phyloP scores from a whole-genome alignment of 23 red algal species.

The Chondrus crispus region DNA sequence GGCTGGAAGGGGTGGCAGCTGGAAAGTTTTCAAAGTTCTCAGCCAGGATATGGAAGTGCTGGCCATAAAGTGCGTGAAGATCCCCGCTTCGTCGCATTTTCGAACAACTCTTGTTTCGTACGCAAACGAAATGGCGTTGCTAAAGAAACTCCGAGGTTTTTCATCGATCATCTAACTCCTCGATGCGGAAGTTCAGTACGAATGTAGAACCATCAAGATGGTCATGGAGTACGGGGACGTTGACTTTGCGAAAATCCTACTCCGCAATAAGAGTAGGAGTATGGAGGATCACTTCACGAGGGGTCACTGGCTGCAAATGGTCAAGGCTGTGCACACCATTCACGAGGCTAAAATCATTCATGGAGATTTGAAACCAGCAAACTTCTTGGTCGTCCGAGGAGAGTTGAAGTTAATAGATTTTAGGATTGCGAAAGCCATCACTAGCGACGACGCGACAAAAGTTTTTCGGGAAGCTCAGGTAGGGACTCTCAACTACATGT shows the following conservation, averaged over 20 bases:
- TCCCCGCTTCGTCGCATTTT: constrained; percentile 41
- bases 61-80: constrained; percentile 86
- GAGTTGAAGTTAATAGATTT: constrained; percentile 98
- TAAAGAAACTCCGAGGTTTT: constrained; percentile 63
- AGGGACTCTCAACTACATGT: constrained; percentile 99
- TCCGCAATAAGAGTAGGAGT: constrained; percentile 20
- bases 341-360: constrained; percentile 94
- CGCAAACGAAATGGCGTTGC: constrained; percentile 86
- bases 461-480: constrained; percentile 85
- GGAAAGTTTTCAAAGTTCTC: constrained; percentile 98
- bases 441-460: constrained; percentile 94
- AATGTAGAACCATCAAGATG: constrained; percentile 67
- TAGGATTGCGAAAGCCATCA: constrained; percentile 94
- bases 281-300: constrained; percentile 76
- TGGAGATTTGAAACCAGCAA: constrained; percentile 98
- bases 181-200: constrained; percentile 80
- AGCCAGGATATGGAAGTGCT: constrained; percentile 51
- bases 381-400: constrained; percentile 94
- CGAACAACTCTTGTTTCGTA: constrained; percentile 58
- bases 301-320: constrained; percentile 95
- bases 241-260: constrained; percentile 69
- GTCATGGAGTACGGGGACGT: constrained; percentile 98
- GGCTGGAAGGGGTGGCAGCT: constrained; percentile 88
- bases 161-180: constrained; percentile 80
- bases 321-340: constrained; percentile 91